A percentile compares a stretch with the other conserved stretches of the same genome.
Conservation (phyloP, 805 yeast genomes). For the Saccharomycopsis synnaedendra region DNA sequence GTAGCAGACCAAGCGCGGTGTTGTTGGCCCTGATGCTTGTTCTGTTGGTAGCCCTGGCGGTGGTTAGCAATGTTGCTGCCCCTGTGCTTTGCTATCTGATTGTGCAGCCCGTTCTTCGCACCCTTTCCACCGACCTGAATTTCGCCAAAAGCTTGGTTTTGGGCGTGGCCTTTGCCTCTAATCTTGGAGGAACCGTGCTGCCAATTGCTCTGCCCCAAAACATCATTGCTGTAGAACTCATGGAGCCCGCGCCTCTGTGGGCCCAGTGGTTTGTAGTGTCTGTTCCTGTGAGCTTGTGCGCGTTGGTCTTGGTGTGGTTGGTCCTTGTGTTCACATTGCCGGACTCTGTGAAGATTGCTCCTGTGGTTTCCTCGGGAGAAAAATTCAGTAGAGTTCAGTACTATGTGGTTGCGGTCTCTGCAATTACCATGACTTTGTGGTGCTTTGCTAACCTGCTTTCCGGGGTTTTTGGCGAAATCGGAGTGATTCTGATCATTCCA, state of each 20-base stretch:
- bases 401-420: slow-evolving; percentile 58
- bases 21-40: slow-evolving; percentile 76
- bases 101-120: slow-evolving; percentile 79
- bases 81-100: slow-evolving; percentile 89
- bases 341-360: slow-evolving; percentile 36
- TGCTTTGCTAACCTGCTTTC: slow-evolving; percentile 72
- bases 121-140: slow-evolving; percentile 65
- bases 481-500: slow-evolving; percentile 87
- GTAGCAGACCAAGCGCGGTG: slow-evolving; percentile 72
- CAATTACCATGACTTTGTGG: slow-evolving; percentile 76
- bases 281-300: slow-evolving; percentile 60
- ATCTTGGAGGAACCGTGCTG: slow-evolving; percentile 93
- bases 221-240: slow-evolving; percentile 77
- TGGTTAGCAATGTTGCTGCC: slow-evolving; percentile 96
- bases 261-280: slow-evolving; percentile 86
- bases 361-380: slow-evolving; percentile 51
- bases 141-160: slow-evolving; percentile 77
- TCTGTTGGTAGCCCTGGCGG: slow-evolving; percentile 79
- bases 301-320: slow-evolving; percentile 60
- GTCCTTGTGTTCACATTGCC: slow-evolving; percentile 57
- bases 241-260: slow-evolving; percentile 71
- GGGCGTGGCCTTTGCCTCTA: slow-evolving; percentile 89
- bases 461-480: slow-evolving; percentile 84
- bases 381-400: slow-evolving; percentile 62
- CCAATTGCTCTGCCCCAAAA: slow-evolving; percentile 98